These are phyloP conservation scores for Wickerhamiella spandovensis DNA, from an alignment of 805 yeast genomes.

Conservation along the genomic window DNA sequence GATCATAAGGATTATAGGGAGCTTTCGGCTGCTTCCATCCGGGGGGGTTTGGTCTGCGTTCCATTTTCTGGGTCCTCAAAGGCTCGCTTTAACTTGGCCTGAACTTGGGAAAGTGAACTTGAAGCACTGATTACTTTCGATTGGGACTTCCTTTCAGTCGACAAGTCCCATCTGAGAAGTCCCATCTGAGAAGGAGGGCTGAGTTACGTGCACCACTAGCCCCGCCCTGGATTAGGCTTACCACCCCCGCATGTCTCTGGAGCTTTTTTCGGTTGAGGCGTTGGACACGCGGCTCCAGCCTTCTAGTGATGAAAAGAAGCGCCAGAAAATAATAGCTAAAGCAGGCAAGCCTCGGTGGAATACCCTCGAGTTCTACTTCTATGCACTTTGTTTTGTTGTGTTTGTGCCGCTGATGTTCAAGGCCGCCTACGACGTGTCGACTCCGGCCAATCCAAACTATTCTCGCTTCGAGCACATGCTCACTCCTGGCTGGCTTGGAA, in stretches of 20 bases:
- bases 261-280: constrained; percentile 28
- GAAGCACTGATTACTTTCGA: too few relatives aligned
- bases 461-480: constrained; percentile 45
- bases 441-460: constrained; percentile 52
- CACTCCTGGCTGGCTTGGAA: constrained; percentile 78
- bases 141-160: too few relatives aligned
- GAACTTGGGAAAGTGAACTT: too few relatives aligned
- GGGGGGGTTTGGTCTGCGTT: constrained; percentile 59
- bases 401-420: constrained; percentile 74
- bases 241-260: constrained; percentile 1
- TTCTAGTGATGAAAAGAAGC: constrained; percentile 22
- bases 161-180: too few relatives aligned
- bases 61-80: constrained; percentile 23
- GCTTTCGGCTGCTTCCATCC: constrained; percentile 76
- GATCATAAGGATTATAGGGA: constrained; percentile 78
- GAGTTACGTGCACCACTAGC: not conserved
- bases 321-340: constrained; percentile 14
- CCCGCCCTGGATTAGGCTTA: not conserved
- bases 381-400: constrained; percentile 45
- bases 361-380: constrained; percentile 61
- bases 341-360: constrained; percentile 49
- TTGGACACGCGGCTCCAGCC: constrained; percentile 32
- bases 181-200: too few relatives aligned
- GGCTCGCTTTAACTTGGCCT: too few relatives aligned
- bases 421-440: constrained; percentile 55